Conservation (phyloP, 192 early-diverging fungal species). For the Phycomyces blakesleeanus region DNA sequence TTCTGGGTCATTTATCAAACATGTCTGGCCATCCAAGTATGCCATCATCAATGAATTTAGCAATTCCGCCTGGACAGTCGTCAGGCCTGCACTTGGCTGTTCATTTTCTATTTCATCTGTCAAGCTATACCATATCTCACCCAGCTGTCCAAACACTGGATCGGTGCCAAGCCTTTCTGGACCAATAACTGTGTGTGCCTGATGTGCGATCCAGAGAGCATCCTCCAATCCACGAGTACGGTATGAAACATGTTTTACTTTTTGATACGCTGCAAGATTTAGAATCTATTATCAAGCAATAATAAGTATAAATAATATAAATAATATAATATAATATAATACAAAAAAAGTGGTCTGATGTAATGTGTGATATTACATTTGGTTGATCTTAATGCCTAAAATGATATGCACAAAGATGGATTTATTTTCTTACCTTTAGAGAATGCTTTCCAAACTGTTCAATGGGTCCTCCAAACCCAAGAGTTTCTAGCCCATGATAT, state of each 20-base stretch:
- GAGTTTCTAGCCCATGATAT: background rate
- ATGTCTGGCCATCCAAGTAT: constrained; percentile 30
- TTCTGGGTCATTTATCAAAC: background rate
- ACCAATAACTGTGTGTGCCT: constrained; percentile 23
- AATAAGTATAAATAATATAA: too few relatives aligned
- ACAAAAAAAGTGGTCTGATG: background rate
- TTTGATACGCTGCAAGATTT: constrained; percentile 19
- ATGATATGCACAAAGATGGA: too few relatives aligned
- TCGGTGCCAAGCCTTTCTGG: constrained; percentile 21
- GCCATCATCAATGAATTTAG: constrained; percentile 33
- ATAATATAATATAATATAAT: too few relatives aligned
- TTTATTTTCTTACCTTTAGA: constrained; percentile 13
- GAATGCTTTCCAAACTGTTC: constrained; percentile 18
- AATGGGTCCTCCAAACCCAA: constrained; percentile 5
- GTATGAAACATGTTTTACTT: constrained; percentile 17
- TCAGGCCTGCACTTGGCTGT: constrained; percentile 3
- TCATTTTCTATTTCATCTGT: constrained; percentile 4
- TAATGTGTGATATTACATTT: too few relatives aligned
- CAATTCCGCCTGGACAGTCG: constrained; percentile 16
- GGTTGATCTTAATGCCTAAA: too few relatives aligned
- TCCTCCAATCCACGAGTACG: constrained; percentile 29
- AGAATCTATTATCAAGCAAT: constrained; percentile 9
- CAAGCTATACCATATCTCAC: constrained; percentile 23
- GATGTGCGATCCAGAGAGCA: constrained; percentile 24
- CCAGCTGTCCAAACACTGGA: constrained; percentile 9